Base-by-base conservation (phyloP, 1,284 basidiomycete species). In the Malassezia caprae region DNA sequence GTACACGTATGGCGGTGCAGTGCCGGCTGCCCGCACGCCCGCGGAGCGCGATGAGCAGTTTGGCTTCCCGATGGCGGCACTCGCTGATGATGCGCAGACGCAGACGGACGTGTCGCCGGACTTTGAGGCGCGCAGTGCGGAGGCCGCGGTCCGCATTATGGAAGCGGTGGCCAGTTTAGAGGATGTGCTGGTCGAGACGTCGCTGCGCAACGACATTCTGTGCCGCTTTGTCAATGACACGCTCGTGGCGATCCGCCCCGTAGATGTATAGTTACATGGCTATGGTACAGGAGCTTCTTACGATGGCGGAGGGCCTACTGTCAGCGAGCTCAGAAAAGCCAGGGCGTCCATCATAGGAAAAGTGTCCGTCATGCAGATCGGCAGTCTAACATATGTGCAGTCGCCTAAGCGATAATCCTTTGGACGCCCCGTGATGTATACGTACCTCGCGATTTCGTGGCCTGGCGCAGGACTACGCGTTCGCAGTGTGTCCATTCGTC, bases 171-270 rank as follows among this genome's bases (percentile, higher is more conserved):
- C 59, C 23, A 54, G 52, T 3, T 61, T 65, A 1, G 67, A 72
- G 37, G 64, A 67, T 4, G 62, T 59, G 8, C 47, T 72, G 53
- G 60, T 69, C 58, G 51, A 54, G 10, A 57, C 59, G 24, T 60
- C 69, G 24, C 56, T 56, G 10, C 57, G 64, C 35, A 72, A 72
- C 54, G 69, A 72, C 42, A 70, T 72, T 28, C 44, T 72, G 39
- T 67, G 66, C 12, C 56, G 62, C 13, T 60, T 65, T 41, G 56
- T 69, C 51, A 72, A 69, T 49, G 69, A 72, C 24, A 65, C 60
- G 15, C 60, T 72, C 26, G 43, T 63, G 23, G 67, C 65, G 46
- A 50, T 72, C 32, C 59, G 63, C 12, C 53, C 59, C 6, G 34
- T 48, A 37, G 47, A 24, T 19, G 47, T 34, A 19, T 34, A 48